Percentiles rank a stretch among this genome's conserved stretches.
phyloP scores from a whole-genome alignment of 1,139 yeast species.

The Lodderomyces orthopsilosis region DNA sequence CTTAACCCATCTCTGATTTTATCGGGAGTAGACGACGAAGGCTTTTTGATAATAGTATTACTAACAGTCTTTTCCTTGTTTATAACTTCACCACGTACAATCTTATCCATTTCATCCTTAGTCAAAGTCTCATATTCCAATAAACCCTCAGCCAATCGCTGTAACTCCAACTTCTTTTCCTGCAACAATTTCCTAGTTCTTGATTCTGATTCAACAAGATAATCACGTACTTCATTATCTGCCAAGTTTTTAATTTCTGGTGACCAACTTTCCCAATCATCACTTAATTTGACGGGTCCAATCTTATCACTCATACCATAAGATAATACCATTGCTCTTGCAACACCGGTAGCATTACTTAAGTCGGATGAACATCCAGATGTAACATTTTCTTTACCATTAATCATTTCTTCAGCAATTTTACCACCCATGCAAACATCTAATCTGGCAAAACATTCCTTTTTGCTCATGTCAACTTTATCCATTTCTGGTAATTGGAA shows the following conservation, averaged over 20 bases:
- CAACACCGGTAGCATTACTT: slow-evolving; percentile 85
- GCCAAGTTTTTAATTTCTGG: slow-evolving; percentile 84
- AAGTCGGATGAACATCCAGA: slow-evolving; percentile 93
- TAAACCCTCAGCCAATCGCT: slow-evolving; percentile 87
- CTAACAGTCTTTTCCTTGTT: slow-evolving; percentile 65
- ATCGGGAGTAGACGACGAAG: slow-evolving; percentile 8
- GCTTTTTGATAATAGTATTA: slow-evolving; percentile 68
- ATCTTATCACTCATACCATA: slow-evolving; percentile 95
- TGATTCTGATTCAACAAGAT: slow-evolving; percentile 70
- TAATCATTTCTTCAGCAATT: slow-evolving; percentile 90
- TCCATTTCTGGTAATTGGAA: slow-evolving; percentile 99
- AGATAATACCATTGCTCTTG: slow-evolving; percentile 94
- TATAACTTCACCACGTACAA: slow-evolving; percentile 75
- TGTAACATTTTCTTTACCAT: slow-evolving; percentile 90
- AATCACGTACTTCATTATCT: slow-evolving; percentile 82
- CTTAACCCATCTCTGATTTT: slow-evolving; percentile 3
- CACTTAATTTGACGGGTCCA: slow-evolving; percentile 87
- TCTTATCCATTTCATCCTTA: slow-evolving; percentile 83
- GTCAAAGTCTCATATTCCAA: slow-evolving; percentile 94
- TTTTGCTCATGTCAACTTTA: slow-evolving; percentile 87
- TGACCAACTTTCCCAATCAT: slow-evolving; percentile 94
- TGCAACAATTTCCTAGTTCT: slow-evolving; percentile 71
- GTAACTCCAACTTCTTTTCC: slow-evolving; percentile 67
- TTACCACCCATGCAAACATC: slow-evolving; percentile 99
- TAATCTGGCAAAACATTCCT: slow-evolving; percentile 84